These are phyloP conservation scores for Pseudogymnoascus sp. DNA, from an alignment of 2,329 filamentous ascomycete genomes.

Conservation along the genomic window DNA sequence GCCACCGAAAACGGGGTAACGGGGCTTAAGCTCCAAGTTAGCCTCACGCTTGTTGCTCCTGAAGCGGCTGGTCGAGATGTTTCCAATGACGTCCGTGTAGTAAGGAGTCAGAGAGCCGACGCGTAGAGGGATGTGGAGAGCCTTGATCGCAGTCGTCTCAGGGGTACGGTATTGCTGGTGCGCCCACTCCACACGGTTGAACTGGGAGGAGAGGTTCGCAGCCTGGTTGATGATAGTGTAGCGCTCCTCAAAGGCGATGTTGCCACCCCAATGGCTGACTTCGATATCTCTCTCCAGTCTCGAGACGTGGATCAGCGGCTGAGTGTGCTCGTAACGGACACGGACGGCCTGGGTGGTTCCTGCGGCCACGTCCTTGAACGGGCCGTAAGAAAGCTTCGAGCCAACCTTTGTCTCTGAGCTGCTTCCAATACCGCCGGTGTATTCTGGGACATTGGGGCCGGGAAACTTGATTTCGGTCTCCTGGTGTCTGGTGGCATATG, in stretches of 20 bases:
- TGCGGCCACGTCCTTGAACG: conserved; percentile 75
- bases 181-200: conserved; percentile 71
- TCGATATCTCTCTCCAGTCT: conserved; percentile 84
- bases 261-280: conserved; percentile 96
- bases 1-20: conserved; percentile 92
- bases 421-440: conserved; percentile 64
- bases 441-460: conserved; percentile 71
- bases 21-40: conserved; percentile 81
- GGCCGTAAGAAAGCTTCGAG: conserved; percentile 79
- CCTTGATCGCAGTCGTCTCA: conserved; percentile 69
- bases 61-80: conserved; percentile 90
- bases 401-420: conserved; percentile 63
- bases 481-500: conserved; percentile 82
- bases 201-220: conserved; percentile 65
- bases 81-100: conserved; percentile 93
- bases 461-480: conserved; percentile 95
- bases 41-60: conserved; percentile 68
- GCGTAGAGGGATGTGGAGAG: conserved; percentile 71
- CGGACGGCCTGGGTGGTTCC: conserved; percentile 64
- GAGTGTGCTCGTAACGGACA: conserved; percentile 92
- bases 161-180: conserved; percentile 67
- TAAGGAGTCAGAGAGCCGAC: conserved; percentile 80
- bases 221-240: conserved; percentile 84
- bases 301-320: conserved; percentile 73
- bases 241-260: conserved; percentile 88